Percentiles rank a stretch among this genome's conserved stretches.
Conservation (phyloP, 345 rosid genomes). For the Pelargonium nanum region DNA sequence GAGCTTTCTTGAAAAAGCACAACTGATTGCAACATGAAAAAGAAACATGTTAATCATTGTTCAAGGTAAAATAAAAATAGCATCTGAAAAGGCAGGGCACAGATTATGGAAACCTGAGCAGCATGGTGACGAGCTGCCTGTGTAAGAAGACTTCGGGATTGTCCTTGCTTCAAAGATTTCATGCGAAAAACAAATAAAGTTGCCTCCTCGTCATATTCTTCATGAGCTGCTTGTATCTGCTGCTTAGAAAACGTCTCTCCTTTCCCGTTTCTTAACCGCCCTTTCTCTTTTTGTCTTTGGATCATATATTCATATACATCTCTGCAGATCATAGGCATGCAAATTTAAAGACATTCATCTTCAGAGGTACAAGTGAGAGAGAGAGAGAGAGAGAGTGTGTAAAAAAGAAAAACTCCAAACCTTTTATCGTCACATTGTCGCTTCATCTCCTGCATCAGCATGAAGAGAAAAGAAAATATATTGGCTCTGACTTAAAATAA, state of each 20-base stretch:
- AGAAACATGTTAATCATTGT: neutral
- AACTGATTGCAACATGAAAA: slow-evolving; percentile 41
- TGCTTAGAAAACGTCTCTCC: slow-evolving; percentile 55
- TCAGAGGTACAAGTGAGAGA: neutral
- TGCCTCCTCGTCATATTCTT: slow-evolving; percentile 79
- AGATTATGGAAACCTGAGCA: slow-evolving; percentile 68
- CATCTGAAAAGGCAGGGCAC: neutral
- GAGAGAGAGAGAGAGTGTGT: no score
- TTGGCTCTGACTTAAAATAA: neutral
- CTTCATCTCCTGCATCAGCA: slow-evolving; percentile 84
- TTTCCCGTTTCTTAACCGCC: slow-evolving; percentile 63
- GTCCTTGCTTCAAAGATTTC: slow-evolving; percentile 91
- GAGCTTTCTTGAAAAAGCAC: slow-evolving; percentile 73
- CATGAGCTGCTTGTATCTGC: slow-evolving; percentile 69
- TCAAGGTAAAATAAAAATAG: neutral
- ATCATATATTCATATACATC: slow-evolving; percentile 52
- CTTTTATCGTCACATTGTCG: slow-evolving; percentile 91
- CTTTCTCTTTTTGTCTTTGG: slow-evolving; percentile 57
- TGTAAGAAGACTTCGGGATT: slow-evolving; percentile 88
- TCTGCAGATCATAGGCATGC: slow-evolving; percentile 32
- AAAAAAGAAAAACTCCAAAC: slow-evolving; percentile 18
- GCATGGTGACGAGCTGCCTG: slow-evolving; percentile 98
- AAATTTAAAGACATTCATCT: no score
- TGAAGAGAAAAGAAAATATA: neutral
- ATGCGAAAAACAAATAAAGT: slow-evolving; percentile 79